Base-by-base conservation (phyloP, 441 rosid species). In the Croton setiger region DNA sequence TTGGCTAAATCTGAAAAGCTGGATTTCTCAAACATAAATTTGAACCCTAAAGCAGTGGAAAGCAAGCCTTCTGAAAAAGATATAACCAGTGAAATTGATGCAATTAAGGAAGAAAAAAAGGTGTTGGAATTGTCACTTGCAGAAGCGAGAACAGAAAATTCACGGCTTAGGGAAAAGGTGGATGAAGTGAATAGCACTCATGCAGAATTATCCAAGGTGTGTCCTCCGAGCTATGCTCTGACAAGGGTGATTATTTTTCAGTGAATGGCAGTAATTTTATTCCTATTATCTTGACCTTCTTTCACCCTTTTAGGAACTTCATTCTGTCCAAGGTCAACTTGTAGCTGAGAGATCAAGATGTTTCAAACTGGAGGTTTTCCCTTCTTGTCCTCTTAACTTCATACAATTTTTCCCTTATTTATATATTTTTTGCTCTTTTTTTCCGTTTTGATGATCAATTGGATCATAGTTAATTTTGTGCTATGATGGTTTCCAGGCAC, bases 311-410 rank as follows among this genome's bases (percentile, higher is more conserved):
- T 74, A 90, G 97, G 94, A 90, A 81, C 88, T 87, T 67, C 84
- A 85, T 52, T 92, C 98, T 23, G 95, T 95, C 68, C 92, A 88
- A 77, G 92, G 95, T 78, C 98, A 92, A 80, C 85, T 90, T 52
- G 79, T 78, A 43, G 79, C 97, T 5, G 99, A 95, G 86, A 89
- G 96, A 80, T 95, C 98, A 76, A 88, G 99, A 90, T 95, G 97
- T 92, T 88, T 87, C 67, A 92, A 90, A 79, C 85, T 90, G 67
- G 98, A 95, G 99, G 98, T 95, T 72, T 37, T 69, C 10, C 11
- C 20, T 33, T 72, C 45, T 59, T 21, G 51, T 31, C 45, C 31
- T 37, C 27, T 27, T 66, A 41, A 54, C 44, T 27, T 62, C 0
- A 15, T 55, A 55, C 15, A 3, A 20, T 51, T 14, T 37, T 15